Base-by-base conservation (phyloP, 2,329 filamentous ascomycete species). In the Beauveria asiatica region DNA sequence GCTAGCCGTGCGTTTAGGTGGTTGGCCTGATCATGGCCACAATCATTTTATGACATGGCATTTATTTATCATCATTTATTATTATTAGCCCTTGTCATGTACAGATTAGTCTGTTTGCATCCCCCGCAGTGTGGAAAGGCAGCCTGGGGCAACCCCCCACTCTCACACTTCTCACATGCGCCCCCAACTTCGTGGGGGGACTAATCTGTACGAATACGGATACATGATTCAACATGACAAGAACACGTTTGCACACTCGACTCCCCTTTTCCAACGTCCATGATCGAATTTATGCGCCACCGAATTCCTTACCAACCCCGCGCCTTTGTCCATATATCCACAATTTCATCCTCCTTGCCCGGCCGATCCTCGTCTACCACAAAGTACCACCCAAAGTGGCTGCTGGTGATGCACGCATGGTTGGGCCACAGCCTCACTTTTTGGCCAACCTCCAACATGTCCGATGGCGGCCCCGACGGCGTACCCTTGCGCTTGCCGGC, bases 331-430 rank as follows among this genome's bases (percentile, higher is more conserved):
- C 89, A 93, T 23, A 92, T 81, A 76, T 93, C 90, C n/a, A 89
- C 77, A 62, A 90, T 79, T 66, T 83, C 79, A 62, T 86, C 78
- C 65, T 83, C 79, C 23, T 76, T 75, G 0, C 78, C 79, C 57
- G 76, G 73, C 17, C 71, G 73, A 55, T 80, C 76, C 30, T 83
- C 84, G 71, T 93, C 89, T 2, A 92, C 83, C 39, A 93, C 75
- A 21, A 91, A 74, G 73, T 91, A 94, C 79, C 84, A 90, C 1
- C 81, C 84, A 73, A 86, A 89, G 30, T 83, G 82, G 0, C 85
- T 85, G 0, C 87, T 86, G 1, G 89, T 83, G 65, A 93, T 87
- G 70, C 90, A 94, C 41, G 89, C 84, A 74, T 94, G 90, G 66
- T 93, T 93, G 0, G 89, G 89, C 84, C 87, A 92, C 8, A 93